Conservation (phyloP, 257 asterid species). For the Ilex aquifolium region DNA sequence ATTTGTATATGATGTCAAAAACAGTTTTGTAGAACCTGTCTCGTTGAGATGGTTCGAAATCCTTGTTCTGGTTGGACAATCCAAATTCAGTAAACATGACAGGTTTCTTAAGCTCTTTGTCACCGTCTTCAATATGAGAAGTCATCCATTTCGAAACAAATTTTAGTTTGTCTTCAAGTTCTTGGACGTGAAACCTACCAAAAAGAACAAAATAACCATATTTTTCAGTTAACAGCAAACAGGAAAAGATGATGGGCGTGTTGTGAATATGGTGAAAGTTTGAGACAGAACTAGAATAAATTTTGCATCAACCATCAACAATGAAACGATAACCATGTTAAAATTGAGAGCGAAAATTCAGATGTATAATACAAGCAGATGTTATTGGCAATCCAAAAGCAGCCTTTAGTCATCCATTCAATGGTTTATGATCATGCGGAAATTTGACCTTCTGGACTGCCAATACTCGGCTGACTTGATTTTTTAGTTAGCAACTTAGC, state of each 20-base stretch:
- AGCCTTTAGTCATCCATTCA: too few species aligned
- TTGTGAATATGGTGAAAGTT: neutral
- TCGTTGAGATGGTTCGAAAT: slow-evolving; percentile 57
- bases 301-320: neutral
- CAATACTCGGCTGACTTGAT: too few species aligned
- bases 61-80: slow-evolving; percentile 62
- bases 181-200: slow-evolving; percentile 72
- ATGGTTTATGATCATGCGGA: too few species aligned
- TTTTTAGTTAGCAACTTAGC: too few species aligned
- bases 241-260: too few species aligned
- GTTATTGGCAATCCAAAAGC: too few species aligned
- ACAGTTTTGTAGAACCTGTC: slow-evolving; percentile 64
- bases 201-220: slow-evolving; percentile 2
- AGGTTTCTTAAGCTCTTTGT: slow-evolving; percentile 80
- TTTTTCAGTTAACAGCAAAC: neutral
- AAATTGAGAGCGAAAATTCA: neutral
- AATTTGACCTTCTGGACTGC: too few species aligned
- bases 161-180: slow-evolving; percentile 62
- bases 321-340: neutral
- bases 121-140: slow-evolving; percentile 99
- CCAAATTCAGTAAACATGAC: slow-evolving; percentile 90
- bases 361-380: too few species aligned
- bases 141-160: slow-evolving; percentile 79
- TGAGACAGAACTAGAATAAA: neutral
- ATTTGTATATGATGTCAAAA: slow-evolving; percentile 66